Evolutionary conservation across 495 filamentous ascomycete species (phyloP).

Genomic region (Penicillium turbatum): DNA sequence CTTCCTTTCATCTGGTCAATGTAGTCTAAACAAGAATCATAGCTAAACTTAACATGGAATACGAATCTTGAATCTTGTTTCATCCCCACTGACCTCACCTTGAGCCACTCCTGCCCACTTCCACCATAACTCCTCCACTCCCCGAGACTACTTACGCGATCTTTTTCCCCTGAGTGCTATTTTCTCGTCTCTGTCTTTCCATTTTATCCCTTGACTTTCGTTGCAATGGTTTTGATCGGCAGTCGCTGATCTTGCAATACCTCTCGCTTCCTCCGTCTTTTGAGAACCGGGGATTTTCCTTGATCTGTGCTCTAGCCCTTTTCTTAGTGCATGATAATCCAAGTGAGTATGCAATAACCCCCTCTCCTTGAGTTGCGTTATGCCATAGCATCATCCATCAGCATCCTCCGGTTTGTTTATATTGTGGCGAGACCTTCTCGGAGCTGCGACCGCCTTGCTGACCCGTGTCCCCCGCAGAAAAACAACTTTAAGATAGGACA

Average conservation of each 20-base stretch:
- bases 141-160: conserved; percentile 8
- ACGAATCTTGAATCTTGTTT: conserved; percentile 5
- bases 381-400: conserved; percentile 2
- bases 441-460: conserved; percentile 16
- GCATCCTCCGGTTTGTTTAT: background rate
- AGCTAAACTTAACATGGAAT: background rate
- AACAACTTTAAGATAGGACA: conserved; percentile 33
- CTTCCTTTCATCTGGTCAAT: background rate
- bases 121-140: conserved; percentile 7
- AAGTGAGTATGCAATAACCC: background rate
- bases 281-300: conserved; percentile 10
- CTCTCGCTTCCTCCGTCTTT: conserved; percentile 4
- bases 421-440: conserved; percentile 12
- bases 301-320: conserved; percentile 13
- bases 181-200: background rate
- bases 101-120: conserved; percentile 14
- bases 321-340: background rate
- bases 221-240: conserved; percentile 12
- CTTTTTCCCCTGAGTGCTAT: conserved; percentile 7
- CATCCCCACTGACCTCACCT: conserved; percentile 20
- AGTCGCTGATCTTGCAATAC: conserved; percentile 4
- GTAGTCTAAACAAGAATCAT: conserved; percentile 9
- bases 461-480: conserved; percentile 10
- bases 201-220: background rate
- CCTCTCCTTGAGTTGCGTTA: background rate